These are phyloP conservation scores for Nothophoma quercina DNA, from an alignment of 2,329 filamentous ascomycete genomes.

Conservation along the genomic window DNA sequence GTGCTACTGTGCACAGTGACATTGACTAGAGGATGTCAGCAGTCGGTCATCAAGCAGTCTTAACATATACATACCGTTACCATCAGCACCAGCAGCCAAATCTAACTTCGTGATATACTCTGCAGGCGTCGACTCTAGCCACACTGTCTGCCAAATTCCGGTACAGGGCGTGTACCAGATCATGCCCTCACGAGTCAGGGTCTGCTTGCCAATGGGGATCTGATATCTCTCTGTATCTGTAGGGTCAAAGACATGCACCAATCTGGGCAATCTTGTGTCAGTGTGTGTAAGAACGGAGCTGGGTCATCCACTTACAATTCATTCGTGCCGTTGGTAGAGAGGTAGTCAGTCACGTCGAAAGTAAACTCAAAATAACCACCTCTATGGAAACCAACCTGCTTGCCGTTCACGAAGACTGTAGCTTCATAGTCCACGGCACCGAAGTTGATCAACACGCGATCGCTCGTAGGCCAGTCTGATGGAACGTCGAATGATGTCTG, in stretches of 20 bases:
- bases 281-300: neutral
- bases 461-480: constrained; percentile 52
- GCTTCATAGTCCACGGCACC: constrained; percentile 67
- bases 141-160: constrained; percentile 78
- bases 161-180: constrained; percentile 78
- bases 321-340: constrained; percentile 57
- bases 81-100: constrained; percentile 58
- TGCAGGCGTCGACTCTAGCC: constrained; percentile 69
- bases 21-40: constrained; percentile 55
- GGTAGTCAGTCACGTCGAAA: constrained; percentile 63
- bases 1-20: constrained; percentile 62
- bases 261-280: constrained; percentile 46
- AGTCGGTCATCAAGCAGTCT: neutral
- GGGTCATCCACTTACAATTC: constrained; percentile 56
- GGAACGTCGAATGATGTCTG: constrained; percentile 62
- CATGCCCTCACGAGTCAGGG: constrained; percentile 59
- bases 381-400: constrained; percentile 60
- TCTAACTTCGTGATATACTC: constrained; percentile 67
- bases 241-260: constrained; percentile 72
- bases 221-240: constrained; percentile 65
- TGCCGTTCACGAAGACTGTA: constrained; percentile 66
- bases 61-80: constrained; percentile 30
- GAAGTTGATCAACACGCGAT: constrained; percentile 62
- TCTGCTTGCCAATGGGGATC: constrained; percentile 73
- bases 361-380: constrained; percentile 71